Percentiles rank a stretch among this genome's conserved stretches.
Evolutionary conservation across 2,329 filamentous ascomycete species (phyloP).

Genomic region (Cucurbitaria berberidis): DNA sequence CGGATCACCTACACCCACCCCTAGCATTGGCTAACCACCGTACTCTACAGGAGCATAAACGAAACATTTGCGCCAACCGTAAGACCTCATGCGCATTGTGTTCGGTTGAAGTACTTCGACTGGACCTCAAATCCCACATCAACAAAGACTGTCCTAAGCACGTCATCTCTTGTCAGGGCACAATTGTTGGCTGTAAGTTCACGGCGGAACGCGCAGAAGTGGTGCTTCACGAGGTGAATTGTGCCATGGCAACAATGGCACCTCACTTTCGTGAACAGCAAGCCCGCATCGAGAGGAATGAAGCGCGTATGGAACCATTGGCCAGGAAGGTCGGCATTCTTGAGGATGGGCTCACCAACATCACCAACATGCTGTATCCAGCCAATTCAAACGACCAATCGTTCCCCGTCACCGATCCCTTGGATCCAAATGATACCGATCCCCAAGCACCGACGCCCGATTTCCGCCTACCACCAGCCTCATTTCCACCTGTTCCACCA

Average conservation of each 20-base stretch:
- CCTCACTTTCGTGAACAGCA: slow-evolving; percentile 53
- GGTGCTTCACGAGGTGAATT: slow-evolving; percentile 50
- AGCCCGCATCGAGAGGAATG: slow-evolving; percentile 52
- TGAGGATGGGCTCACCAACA: slow-evolving; percentile 52
- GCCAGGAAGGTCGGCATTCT: slow-evolving; percentile 53
- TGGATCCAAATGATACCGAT: slow-evolving; percentile 41
- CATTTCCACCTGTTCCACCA: slow-evolving; percentile 40
- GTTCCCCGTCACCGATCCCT: slow-evolving; percentile 41
- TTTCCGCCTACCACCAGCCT: slow-evolving; percentile 43
- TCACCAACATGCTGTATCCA: slow-evolving; percentile 52
- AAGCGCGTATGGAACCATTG: slow-evolving; percentile 52
- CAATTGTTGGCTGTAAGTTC: slow-evolving; percentile 52
- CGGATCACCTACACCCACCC: neutral
- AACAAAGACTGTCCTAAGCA: slow-evolving; percentile 51
- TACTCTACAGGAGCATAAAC: slow-evolving; percentile 49
- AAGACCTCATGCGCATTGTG: slow-evolving; percentile 53
- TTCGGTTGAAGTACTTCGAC: slow-evolving; percentile 48
- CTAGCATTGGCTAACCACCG: slow-evolving; percentile 39
- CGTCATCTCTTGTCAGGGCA: slow-evolving; percentile 52
- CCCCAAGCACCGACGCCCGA: slow-evolving; percentile 46
- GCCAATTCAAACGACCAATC: slow-evolving; percentile 40
- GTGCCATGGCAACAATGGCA: slow-evolving; percentile 55
- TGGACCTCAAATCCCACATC: slow-evolving; percentile 51
- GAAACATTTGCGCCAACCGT: slow-evolving; percentile 59
- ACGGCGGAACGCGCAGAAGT: slow-evolving; percentile 48